These are phyloP conservation scores for Petasospora rhodanensis DNA, from an alignment of 1,139 yeast genomes.

Conservation along the genomic window DNA sequence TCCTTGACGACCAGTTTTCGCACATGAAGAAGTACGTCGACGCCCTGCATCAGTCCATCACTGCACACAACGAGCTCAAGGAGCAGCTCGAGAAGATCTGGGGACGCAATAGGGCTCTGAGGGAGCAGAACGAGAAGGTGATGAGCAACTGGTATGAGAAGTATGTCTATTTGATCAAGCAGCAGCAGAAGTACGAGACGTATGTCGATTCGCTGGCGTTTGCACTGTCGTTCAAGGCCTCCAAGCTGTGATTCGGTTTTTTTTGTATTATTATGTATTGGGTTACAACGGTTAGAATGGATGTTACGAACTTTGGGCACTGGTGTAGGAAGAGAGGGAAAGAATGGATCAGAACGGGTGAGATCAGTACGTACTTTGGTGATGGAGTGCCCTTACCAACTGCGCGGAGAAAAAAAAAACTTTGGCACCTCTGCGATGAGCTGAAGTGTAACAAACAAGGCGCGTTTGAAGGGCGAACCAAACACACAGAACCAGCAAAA, in stretches of 20 bases:
- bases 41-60: conserved; percentile 27
- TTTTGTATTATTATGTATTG: no score
- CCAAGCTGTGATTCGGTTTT: conserved; percentile 11
- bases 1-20: conserved; percentile 30
- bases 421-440: no score
- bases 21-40: conserved; percentile 30
- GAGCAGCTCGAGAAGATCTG: conserved; percentile 33
- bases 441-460: no score
- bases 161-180: conserved; percentile 31
- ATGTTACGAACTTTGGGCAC: no score
- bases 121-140: conserved; percentile 25
- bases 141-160: conserved; percentile 37
- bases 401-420: no score
- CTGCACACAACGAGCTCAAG: conserved; percentile 32
- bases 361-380: no score
- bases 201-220: conserved; percentile 29
- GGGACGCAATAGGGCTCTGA: conserved; percentile 24
- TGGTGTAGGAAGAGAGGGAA: no score
- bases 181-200: conserved; percentile 29
- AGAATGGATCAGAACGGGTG: no score
- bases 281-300: no score
- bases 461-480: background rate
- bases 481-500: background rate
- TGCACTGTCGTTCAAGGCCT: conserved; percentile 21
- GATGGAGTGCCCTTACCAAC: no score